Evolutionary conservation across 2,329 filamentous ascomycete species (phyloP), one percentile per base, ranked within the genome.

Genomic region (Fusarium verticillioides): DNA sequence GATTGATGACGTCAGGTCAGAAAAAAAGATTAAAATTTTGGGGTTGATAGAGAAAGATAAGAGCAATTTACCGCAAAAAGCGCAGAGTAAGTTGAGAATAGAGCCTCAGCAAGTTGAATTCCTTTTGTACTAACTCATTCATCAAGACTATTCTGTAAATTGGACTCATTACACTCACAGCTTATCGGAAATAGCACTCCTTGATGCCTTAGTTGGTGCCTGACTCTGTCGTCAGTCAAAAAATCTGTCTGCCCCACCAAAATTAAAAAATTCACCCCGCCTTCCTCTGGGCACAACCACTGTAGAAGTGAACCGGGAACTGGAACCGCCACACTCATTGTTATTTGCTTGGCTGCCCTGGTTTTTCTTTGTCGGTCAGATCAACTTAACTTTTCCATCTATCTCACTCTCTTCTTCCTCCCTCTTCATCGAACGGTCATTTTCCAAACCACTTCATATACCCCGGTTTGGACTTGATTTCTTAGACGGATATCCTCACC

Each of bases 181-280:
- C 64, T 44, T 28, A 26, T 39, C 62, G 44, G 39, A 49, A 66
- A 66, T 59, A 59, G 39, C 54, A 30, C 32, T 50, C n/a, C 37
- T 80, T 79, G 70, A 65, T 80, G 79, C 79, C 79, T 81, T 79
- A 80, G 75, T 82, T 80, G 79, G 75, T 82, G 81, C 81, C 81
- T 82, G 78, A 81, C 73, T 72, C 62, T 65, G 59, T 75, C 75
- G 72, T 79, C 75, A 74, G 72, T 65, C 78, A 78, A 81, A 80
- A 82, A 79, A 78, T 81, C 78, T 81, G 78, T 66, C 66, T 74
- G 80, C 81, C 81, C 82, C 82, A 82, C 82, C 78, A 81, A 74
- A 74, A 78, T 77, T 37, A 34, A 77, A 82, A 82, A 82, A 80
- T 81, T 79, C 81, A 83, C 82, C 82, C 82, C 82, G 81, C 81